Base-by-base conservation (phyloP, 306 rosid species). In the Prunus salicina region DNA sequence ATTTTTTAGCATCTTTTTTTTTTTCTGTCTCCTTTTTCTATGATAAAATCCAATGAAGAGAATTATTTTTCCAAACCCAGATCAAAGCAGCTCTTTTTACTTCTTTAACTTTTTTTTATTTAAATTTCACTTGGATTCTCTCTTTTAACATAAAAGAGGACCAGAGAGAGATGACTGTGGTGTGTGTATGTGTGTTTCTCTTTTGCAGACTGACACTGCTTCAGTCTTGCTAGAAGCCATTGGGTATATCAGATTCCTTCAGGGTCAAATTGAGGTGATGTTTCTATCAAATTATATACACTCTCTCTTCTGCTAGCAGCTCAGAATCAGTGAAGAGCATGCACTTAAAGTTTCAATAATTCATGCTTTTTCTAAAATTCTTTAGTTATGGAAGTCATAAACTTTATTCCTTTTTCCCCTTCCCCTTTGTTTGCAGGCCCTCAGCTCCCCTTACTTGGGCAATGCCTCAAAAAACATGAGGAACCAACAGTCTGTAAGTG, bases 131-230 rank as follows among this genome's bases (percentile, higher is more conserved):
- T 50, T 53, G 74, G 75, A 46, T 74, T 75, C 78, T 64, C 78
- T 79, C 24, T 63, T 69, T 78, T 74, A 67, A 61, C 77, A 70
- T 78, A 68, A 76, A 79, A 85, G 85, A 76, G 28, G 81, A 75
- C 12, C 28, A 67, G n/a, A 67, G 56, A 82, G 82, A 83, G 86
- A 77, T 82, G 22, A 22, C 72, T 63, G 82, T 67, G 81, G 73
- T 57, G 52, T 72, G 68, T 80, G 75, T 53, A 52, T 72, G 60
- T 56, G 79, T 77, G 57, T 80, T 70, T 79, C 75, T 71, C 93
- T 89, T 93, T 88, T 89, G 97, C 98, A 93, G 98, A 93, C 96
- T 84, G 98, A 93, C 96, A 91, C 97, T 60, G 97, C 97, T 79
- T 91, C 98, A 82, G 97, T 93, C 73, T 82, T 93, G 91, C 78